Base-by-base conservation (phyloP, 1,284 basidiomycete species). In the Ustilago loliicola region DNA sequence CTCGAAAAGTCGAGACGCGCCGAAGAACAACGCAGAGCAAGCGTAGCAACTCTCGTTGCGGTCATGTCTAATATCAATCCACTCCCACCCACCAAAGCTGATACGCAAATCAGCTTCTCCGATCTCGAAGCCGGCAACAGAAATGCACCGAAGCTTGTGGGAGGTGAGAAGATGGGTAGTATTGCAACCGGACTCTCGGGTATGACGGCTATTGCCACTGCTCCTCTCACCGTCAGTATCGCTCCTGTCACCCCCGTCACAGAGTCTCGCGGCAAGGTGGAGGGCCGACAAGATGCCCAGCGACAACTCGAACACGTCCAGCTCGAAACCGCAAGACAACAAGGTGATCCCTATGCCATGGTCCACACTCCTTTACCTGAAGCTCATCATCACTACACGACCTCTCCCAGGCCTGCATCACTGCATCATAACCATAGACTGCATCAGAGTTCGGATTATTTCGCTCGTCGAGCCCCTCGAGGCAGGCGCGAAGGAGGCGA, bases 271-370 rank as follows among this genome's bases (percentile, higher is more conserved):
- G 30, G 21, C 2, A 10, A 32, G 29, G 19, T 5, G 10, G 36
- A 11, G 15, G 29, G 30, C 11, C 25, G 15, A 5, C 63, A 72
- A 23, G 80, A 81, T 45, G 77, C 72, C 23, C 47, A 62, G 21
- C 58, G 67, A 8, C 78, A 81, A 25, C 40, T 79, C 1, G 51
- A 60, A 11, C 71, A 76, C 27, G 77, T 82, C 3, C 73, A 72
- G 42, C 60, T 82, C 45, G 82, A 83, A 56, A 78, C 66, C 17
- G 82, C 80, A 4, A 54, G 80, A n/a, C 80, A 82, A 29, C 82
- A 83, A 54, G 80, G 80, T 19, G 80, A 80, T 23, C 78, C 74
- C 2, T 68, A 60, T 27, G 75, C 77, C 0, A 64, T 58, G 17
- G 30, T 61, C 4, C 58, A 67, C 58, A 64, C 65, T 1, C 70